A percentile compares a stretch with the other conserved stretches of the same genome.
Conservation (phyloP, 371 early-diverging fungal genomes). For the Apophysomyces variabilis region DNA sequence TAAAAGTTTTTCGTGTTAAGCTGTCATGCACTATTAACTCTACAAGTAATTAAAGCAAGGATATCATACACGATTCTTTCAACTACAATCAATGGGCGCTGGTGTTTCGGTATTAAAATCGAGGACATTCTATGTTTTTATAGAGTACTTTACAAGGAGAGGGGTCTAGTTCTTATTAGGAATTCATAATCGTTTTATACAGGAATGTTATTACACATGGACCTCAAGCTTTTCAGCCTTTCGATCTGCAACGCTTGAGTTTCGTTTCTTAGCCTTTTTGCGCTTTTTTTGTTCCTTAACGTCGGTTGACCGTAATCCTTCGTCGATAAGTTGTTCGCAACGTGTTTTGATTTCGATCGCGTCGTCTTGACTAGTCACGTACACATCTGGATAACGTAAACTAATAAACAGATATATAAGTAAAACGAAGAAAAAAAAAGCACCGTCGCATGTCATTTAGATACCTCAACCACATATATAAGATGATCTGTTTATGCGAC, state of each 20-base stretch:
- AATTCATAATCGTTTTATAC: background rate
- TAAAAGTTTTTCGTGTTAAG: no score
- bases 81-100: background rate
- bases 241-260: background rate
- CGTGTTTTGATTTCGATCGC: constrained; percentile 38
- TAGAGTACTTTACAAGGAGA: background rate
- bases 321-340: constrained; percentile 57
- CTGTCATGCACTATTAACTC: no score
- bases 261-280: background rate
- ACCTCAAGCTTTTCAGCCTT: background rate
- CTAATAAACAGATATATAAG: constrained; percentile 26
- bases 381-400: constrained; percentile 52
- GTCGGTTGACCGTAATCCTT: constrained; percentile 27
- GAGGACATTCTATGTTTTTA: background rate
- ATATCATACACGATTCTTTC: no score
- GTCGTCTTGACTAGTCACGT: constrained; percentile 35
- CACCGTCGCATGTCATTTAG: background rate
- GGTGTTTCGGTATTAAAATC: background rate
- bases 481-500: constrained; percentile 74
- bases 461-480: constrained; percentile 90
- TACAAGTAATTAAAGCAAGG: no score
- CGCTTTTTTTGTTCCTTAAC: background rate
- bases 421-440: no score
- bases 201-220: background rate
- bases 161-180: background rate